These are phyloP conservation scores for Mrakia hoshinonis DNA, from an alignment of 768 basidiomycete genomes.

Conservation along the genomic window DNA sequence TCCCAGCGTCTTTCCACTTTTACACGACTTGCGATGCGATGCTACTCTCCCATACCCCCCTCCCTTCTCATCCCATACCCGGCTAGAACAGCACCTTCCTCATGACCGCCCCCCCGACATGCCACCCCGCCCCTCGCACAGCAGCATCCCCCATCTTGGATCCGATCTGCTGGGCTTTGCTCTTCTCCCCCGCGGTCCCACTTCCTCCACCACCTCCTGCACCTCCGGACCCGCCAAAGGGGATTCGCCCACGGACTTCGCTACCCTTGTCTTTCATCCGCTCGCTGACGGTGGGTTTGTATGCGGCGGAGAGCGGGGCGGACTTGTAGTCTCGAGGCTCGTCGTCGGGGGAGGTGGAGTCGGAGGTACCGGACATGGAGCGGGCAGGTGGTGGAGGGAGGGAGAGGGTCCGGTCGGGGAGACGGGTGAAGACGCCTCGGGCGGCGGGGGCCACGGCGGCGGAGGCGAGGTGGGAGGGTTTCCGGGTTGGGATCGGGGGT, in stretches of 20 bases:
- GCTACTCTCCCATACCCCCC: too few relatives aligned
- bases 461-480: conserved; percentile 1
- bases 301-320: background rate
- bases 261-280: background rate
- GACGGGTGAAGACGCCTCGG: background rate
- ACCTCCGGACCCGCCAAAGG: background rate
- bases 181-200: background rate
- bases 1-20: background rate
- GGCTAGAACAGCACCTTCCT: too few relatives aligned
- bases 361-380: background rate
- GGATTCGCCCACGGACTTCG: background rate
- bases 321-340: background rate
- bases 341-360: background rate
- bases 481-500: background rate
- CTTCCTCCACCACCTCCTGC: background rate
- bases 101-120: too few relatives aligned
- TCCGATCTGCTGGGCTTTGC: background rate
- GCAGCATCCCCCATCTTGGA: too few relatives aligned
- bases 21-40: background rate
- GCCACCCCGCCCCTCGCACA: too few relatives aligned
- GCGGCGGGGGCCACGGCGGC: too few relatives aligned
- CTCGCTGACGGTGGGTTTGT: background rate
- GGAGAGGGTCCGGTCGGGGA: background rate
- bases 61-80: too few relatives aligned
- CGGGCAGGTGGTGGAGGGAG: background rate